Evolutionary conservation across 2,329 filamentous ascomycete genomes (phyloP), one percentile per base, ranked within the genome.

Genomic region (Pyrenochaeta sp.): DNA sequence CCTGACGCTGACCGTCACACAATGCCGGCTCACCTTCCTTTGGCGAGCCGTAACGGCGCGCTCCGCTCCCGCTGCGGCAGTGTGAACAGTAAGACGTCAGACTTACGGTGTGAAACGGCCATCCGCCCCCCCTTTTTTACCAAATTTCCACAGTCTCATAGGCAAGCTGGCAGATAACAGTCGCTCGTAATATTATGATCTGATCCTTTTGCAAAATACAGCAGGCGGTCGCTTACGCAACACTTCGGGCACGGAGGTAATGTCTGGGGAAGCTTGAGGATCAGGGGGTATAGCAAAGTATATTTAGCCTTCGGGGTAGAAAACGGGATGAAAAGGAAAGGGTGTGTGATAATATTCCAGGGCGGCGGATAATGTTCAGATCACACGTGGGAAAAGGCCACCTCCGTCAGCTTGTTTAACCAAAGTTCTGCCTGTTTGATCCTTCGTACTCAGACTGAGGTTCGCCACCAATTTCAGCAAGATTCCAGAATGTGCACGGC

Each of bases 41-140:
- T 13, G 19, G 10, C n/a, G 10, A 32, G n/a, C 28, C 50, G 50
- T 47, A 51, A 30, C 62, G 62, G 54, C 57, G 59, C 62, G 62
- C 62, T 55, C 62, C 62, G 62, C 59, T 63, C 59, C 62, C 59
- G 59, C 54, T 49, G 34, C 45, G 53, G 55, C 24, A 27, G 42
- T 28, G 22, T 13, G 12, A 28, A 37, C 22, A 12, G 25, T 39
- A 22, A 34, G 45, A 32, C 45, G 45, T 47, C 47, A 47, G 45
- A 47, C 45, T 47, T 47, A 15, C 45, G 45, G 45, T 47, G 45
- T 32, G 45, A 47, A 34, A 50, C 32, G 27, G 9, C 5, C 36
- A 15, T 36, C 15, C 36, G 5, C 36, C 4, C 36, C 4, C 13
- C 36, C 36, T 39, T 13, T 5, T 13, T 5, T 19, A 19, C 19